Evolutionary conservation across 2,329 filamentous ascomycete genomes (phyloP).

Genomic region (Neofusicoccum cordaticola): DNA sequence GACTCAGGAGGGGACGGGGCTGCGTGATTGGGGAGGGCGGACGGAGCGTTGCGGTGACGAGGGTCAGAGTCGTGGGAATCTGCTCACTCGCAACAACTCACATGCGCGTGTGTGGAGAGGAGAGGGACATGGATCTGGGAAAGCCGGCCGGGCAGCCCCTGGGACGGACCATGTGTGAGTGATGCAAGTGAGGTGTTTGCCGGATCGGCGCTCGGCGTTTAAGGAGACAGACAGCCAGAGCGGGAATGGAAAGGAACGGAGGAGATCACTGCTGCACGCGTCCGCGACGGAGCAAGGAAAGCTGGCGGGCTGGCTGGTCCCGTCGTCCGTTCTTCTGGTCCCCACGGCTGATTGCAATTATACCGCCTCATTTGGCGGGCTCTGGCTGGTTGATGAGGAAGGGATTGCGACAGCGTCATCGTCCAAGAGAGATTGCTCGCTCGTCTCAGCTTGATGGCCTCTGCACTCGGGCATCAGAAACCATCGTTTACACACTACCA

Average conservation of each 20-base stretch:
- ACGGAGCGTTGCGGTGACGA: background rate
- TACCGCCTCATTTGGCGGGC: background rate
- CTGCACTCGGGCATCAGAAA: background rate
- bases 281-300: background rate
- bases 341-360: background rate
- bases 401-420: background rate
- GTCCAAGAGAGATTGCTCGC: background rate
- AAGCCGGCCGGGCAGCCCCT: background rate
- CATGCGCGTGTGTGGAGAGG: background rate
- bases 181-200: too few species aligned
- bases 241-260: background rate
- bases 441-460: conserved; percentile 5
- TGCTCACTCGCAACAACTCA: background rate
- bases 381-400: too few species aligned
- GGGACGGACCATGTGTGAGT: background rate
- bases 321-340: background rate
- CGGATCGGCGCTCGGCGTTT: too few species aligned
- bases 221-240: too few species aligned
- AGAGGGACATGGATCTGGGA: too few species aligned
- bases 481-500: background rate
- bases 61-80: background rate
- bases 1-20: background rate
- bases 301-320: background rate
- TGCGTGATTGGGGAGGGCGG: too few species aligned
- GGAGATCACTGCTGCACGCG: background rate